Evolutionary conservation across 805 yeast genomes (phyloP), one percentile per base, ranked within the genome.

Genomic region (Kazachstania viticola): DNA sequence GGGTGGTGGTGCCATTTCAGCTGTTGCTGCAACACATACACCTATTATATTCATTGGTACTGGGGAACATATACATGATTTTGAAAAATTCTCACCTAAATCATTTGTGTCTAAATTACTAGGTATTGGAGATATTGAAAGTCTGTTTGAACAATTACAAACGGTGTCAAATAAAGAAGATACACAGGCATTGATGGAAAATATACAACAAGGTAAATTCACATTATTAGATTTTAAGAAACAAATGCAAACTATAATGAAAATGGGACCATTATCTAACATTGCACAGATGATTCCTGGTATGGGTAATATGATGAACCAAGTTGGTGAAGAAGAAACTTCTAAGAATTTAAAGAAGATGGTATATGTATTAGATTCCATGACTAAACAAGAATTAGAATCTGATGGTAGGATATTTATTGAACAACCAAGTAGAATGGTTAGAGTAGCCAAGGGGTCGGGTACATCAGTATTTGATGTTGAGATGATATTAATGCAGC

Each of bases 1-100:
- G 61, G 98, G 98, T 56, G 98, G 98, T 62, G 98, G 98, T 66
- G 98, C 98, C 19, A 87, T 88, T 33, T 84, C 95, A 25, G 98
- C 98, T 0, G 96, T 88, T 33, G 98, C 98, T 2, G 91, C 95
- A 3, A 88, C 97, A 3, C 69, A 81, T 34, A 91, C 97, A 0
- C 98, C 98, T 6, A 79, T 88, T 44, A 82, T 81, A 7, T 88
- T 88, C 51, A 91, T 88, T 37, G 98, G 98, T 71, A 88, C 97
- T 3, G 98, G 98, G 53, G 98, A 88, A 58, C 98, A 91, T 51
- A 80, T 87, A 23, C 81, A 79, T 34, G 97, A 88, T 54, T 69
- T 88, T 38, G 98, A 91, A 58, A 73, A 80, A 29, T 88, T 88
- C 55, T 78, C 91, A 16, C 95, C 97, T 17, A 71, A 75, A 41